These are phyloP conservation scores for Hippophae rhamnoides DNA, from an alignment of 306 rosid species.

Conservation along the genomic window DNA sequence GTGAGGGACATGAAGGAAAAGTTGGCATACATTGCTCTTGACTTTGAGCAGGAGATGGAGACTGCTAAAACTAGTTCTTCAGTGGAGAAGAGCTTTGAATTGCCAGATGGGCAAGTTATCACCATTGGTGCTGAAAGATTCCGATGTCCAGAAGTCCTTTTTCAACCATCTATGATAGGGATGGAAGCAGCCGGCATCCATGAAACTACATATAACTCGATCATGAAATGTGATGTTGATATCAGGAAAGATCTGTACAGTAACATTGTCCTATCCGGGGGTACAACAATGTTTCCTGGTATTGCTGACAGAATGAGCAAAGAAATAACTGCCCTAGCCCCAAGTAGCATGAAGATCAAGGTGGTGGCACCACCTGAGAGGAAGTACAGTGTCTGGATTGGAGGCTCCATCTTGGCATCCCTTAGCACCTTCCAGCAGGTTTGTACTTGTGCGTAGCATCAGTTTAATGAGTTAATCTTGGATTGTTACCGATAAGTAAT, in stretches of 20 bases:
- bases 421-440: constrained; percentile 99
- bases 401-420: constrained; percentile 98
- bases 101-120: constrained; percentile 97
- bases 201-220: constrained; percentile 95
- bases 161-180: constrained; percentile 89
- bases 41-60: constrained; percentile 82
- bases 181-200: constrained; percentile 99
- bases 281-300: constrained; percentile 95
- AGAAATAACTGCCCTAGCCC: constrained; percentile 94
- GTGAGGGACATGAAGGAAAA: constrained; percentile 98
- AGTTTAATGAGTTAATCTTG: neutral
- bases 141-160: constrained; percentile 96
- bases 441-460: constrained; percentile 4
- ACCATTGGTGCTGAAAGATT: constrained; percentile 96
- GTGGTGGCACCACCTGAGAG: constrained; percentile 99
- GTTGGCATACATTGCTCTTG: constrained; percentile 82
- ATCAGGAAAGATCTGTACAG: constrained; percentile 96
- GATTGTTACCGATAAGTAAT: constrained; percentile 5
- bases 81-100: constrained; percentile 95
- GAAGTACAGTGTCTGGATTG: constrained; percentile 99
- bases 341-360: constrained; percentile 99
- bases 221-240: constrained; percentile 98
- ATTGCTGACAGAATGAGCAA: constrained; percentile 98
- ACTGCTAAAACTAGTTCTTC: constrained; percentile 90
- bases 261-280: constrained; percentile 97